These are phyloP conservation scores for Macrolepiota dolichaula DNA, from an alignment of 768 basidiomycete species.

Conservation along the genomic window DNA sequence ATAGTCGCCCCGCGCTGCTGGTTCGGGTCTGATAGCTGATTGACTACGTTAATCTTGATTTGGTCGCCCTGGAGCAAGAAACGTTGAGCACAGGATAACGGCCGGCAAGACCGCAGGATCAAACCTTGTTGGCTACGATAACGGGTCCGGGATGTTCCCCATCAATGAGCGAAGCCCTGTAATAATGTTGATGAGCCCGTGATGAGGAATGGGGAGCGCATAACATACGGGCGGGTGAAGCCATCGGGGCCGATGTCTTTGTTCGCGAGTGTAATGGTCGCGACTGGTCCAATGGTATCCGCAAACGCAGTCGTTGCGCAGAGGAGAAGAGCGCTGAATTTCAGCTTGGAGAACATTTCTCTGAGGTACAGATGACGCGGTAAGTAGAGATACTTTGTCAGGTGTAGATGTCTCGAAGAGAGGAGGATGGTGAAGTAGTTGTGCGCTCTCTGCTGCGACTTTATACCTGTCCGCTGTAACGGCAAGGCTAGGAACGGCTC, in stretches of 20 bases:
- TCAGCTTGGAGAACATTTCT: background rate
- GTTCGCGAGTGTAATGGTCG: constrained; percentile 6
- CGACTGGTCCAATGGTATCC: background rate
- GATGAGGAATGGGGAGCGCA: background rate
- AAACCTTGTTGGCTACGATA: constrained; percentile 13
- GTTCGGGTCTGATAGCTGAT: constrained; percentile 37
- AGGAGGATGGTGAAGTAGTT: too few relatives aligned
- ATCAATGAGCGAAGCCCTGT: constrained; percentile 10
- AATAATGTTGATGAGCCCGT: background rate
- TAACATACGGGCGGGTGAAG: constrained; percentile 13
- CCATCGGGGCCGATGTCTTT: constrained; percentile 12
- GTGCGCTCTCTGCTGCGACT: background rate
- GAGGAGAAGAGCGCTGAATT: background rate
- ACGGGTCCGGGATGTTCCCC: constrained; percentile 13
- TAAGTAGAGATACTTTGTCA: background rate
- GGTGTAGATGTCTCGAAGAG: background rate
- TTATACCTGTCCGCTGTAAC: background rate
- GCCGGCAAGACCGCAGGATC: background rate
- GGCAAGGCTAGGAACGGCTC: background rate
- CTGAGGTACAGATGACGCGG: background rate
- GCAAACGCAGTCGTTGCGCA: background rate
- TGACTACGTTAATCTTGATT: too few relatives aligned
- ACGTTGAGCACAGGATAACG: background rate
- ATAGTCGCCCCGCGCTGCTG: constrained; percentile 10
- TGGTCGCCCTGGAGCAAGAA: constrained; percentile 24